phyloP scores from a whole-genome alignment of 192 early-diverging fungal species.

The Cetraspora pellucida region DNA sequence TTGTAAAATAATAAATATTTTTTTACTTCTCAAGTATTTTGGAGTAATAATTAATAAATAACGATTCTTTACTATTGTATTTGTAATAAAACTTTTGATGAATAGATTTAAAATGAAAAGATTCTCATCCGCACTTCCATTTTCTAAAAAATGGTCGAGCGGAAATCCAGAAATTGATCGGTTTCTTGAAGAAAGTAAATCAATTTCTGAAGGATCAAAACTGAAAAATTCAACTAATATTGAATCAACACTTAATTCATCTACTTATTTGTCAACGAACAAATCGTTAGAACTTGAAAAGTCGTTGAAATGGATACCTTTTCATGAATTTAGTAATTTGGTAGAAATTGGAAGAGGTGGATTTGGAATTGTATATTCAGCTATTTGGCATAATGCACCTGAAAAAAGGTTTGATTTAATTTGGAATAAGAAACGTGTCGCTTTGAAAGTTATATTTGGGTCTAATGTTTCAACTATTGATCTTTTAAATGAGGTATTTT shows the following conservation, averaged over 20 bases:
- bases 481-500: conserved; percentile 18
- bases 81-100: too few species aligned
- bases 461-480: background rate
- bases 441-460: background rate
- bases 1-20: too few species aligned
- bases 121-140: background rate
- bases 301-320: conserved; percentile 20
- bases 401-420: conserved; percentile 1
- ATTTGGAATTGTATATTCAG: conserved; percentile 12
- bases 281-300: background rate
- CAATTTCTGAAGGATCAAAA: background rate
- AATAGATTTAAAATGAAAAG: conserved; percentile 6
- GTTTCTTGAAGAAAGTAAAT: conserved; percentile 9
- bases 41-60: too few species aligned
- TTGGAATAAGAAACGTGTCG: conserved; percentile 24
- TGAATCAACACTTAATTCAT: background rate
- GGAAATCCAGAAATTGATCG: background rate
- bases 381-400: conserved; percentile 19
- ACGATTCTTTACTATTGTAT: too few species aligned
- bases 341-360: conserved; percentile 18
- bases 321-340: conserved; percentile 15
- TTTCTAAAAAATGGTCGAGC: background rate
- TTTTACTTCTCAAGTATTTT: too few species aligned
- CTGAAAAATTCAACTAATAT: background rate
- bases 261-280: background rate